These are phyloP conservation scores for Pestalotiopsis fici DNA, from an alignment of 2,329 filamentous ascomycete species.

Conservation along the genomic window DNA sequence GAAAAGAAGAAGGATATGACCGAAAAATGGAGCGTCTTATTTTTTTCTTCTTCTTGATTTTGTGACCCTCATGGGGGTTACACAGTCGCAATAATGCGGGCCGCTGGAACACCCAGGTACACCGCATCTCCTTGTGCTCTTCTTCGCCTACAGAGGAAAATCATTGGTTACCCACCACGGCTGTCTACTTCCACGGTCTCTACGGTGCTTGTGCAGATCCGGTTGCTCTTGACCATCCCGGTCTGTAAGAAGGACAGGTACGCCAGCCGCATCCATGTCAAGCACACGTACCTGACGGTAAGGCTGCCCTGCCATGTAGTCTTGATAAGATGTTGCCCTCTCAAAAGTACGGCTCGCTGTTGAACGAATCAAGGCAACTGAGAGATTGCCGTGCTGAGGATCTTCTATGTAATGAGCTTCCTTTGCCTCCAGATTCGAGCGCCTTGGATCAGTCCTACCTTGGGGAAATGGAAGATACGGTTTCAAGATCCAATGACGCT, in stretches of 20 bases:
- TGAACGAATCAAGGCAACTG: not conserved
- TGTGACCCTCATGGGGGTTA: not conserved
- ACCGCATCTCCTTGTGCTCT: not conserved
- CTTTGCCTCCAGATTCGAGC: not conserved
- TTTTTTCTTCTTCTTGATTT: not conserved
- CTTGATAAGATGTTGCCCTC: not conserved
- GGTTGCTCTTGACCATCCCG: not conserved
- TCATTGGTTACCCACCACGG: conserved; percentile 5
- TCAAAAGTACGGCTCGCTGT: not conserved
- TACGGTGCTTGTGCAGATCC: not conserved
- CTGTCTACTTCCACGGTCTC: not conserved
- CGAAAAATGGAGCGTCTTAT: not conserved
- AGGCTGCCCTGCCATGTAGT: not conserved
- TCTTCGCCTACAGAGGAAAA: not conserved
- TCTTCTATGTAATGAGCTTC: not conserved
- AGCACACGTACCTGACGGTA: not conserved
- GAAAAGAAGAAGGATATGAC: not conserved
- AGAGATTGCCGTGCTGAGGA: not conserved
- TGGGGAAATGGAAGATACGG: not conserved
- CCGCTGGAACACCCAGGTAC: not conserved
- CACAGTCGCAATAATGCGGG: not conserved
- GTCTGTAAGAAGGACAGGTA: not conserved
- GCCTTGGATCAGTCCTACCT: not conserved
- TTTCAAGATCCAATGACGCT: not conserved
- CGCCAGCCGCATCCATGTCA: too few species aligned